Evolutionary conservation across 345 rosid species (phyloP), one percentile per base, ranked within the genome.

Genomic region (Sapria himalayana): DNA sequence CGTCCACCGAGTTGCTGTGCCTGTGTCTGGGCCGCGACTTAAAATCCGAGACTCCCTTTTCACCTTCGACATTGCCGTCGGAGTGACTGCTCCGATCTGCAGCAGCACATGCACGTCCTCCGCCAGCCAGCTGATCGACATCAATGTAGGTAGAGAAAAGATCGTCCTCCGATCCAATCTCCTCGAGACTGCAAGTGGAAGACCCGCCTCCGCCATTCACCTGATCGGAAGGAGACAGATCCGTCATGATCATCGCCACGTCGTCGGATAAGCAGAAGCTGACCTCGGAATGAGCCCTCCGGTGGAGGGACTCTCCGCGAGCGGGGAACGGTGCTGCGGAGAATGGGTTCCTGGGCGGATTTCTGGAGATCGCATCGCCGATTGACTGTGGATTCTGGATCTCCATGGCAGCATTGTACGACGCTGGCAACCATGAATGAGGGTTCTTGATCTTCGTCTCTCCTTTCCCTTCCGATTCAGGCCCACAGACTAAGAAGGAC

Each of bases 1-100:
- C 85, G 45, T 75, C 94, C 37, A 70, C 66, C 8, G 94, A 86
- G 45, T 73, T 75, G 65, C 97, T 81, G 39, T 86, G 67, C 46
- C 91, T 60, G 39, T 89, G 98, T 48, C 85, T 56, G n/a, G 72
- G 65, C 48, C 62, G 51, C n/a, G 64, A 48, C 3, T 19, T 29
- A 48, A 50, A 38, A 35, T 50, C 37, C 13, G 25, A 29, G 11
- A 10, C 33, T 1, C 35, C 53, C 18, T 42, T 48, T 7, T 41
- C 68, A 7, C 45, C 46, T 7, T 48, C 41, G 7, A 20, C 50
- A 1, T 19, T 33, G 15, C 16, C 25, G 19, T 41, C 32, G 19
- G 41, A 2, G 12, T 32, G 29, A 16, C 25, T 36, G 43, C 37
- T 33, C 12, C 18, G 31, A 35, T n/a, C n/a, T n/a, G n/a, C n/a